A percentile compares a stretch with the other conserved stretches of the same genome.
Conservation (phyloP, 2,329 filamentous ascomycete genomes). For the Colletotrichum sp. region DNA sequence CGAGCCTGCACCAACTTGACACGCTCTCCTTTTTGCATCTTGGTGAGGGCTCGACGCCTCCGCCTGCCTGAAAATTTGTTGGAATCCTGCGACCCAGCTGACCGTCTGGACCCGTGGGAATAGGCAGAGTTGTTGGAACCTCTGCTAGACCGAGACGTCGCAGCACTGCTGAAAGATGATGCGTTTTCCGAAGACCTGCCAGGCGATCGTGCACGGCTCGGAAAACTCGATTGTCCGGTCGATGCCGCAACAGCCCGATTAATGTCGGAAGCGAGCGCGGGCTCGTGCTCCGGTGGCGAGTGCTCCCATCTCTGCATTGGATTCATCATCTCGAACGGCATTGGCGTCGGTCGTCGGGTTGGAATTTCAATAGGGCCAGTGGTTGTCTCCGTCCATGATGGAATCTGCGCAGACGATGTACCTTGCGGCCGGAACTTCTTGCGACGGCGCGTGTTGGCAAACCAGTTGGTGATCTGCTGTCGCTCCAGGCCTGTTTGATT, state of each 20-base stretch:
- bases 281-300: conserved; percentile 29
- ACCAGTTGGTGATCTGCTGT: conserved; percentile 73
- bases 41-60: background rate
- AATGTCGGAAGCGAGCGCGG: conserved; percentile 23
- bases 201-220: conserved; percentile 20
- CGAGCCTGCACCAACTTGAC: background rate
- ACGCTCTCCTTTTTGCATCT: background rate
- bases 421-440: conserved; percentile 61
- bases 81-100: conserved; percentile 17
- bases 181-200: conserved; percentile 27
- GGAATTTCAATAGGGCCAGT: conserved; percentile 61
- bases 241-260: conserved; percentile 24
- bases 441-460: conserved; percentile 70
- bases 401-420: conserved; percentile 55
- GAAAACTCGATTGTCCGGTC: background rate
- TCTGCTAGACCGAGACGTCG: conserved; percentile 13
- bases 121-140: conserved; percentile 29
- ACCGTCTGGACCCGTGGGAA: conserved; percentile 31
- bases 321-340: conserved; percentile 25
- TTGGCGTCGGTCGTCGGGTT: conserved; percentile 41
- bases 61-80: background rate
- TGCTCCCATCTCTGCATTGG: conserved; percentile 23
- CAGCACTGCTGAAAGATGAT: conserved; percentile 11
- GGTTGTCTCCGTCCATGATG: conserved; percentile 36
- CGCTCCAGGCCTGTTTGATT: conserved; percentile 63